Conservation (phyloP, 2,329 filamentous ascomycete species). For the Verticillium klebahnii region DNA sequence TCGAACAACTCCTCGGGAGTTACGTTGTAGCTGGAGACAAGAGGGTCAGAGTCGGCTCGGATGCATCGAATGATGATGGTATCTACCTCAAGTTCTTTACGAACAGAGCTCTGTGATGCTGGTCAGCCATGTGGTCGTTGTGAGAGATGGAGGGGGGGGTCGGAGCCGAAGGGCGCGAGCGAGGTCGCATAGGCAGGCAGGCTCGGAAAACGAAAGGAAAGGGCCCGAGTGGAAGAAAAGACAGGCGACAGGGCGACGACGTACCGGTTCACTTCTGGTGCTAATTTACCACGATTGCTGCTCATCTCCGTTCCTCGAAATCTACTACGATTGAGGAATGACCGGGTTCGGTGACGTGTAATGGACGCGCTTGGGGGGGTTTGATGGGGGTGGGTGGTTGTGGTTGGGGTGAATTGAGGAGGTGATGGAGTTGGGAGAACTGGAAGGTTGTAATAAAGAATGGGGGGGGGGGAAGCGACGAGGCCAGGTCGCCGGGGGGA, state of each 20-base stretch:
- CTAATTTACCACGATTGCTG: slow-evolving; percentile 95
- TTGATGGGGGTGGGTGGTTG: slow-evolving; percentile 13
- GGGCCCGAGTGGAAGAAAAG: neutral
- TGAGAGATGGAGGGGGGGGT: neutral
- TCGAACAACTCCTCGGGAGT: slow-evolving; percentile 97
- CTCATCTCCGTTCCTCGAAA: slow-evolving; percentile 67
- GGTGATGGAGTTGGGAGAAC: slow-evolving; percentile 10
- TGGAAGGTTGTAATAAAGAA: slow-evolving; percentile 10
- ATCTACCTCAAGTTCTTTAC: slow-evolving; percentile 97
- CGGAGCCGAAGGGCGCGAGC: slow-evolving; percentile 1
- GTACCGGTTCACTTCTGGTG: slow-evolving; percentile 98
- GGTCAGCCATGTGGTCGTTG: slow-evolving; percentile 24
- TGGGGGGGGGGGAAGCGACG: slow-evolving; percentile 14
- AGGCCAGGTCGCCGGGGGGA: slow-evolving; percentile 8
- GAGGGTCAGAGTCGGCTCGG: slow-evolving; percentile 3
- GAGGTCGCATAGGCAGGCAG: slow-evolving; percentile 1
- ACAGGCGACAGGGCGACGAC: slow-evolving; percentile 26
- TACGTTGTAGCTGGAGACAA: slow-evolving; percentile 80
- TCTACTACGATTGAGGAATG: slow-evolving; percentile 28
- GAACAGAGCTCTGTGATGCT: slow-evolving; percentile 80
- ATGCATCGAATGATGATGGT: slow-evolving; percentile 22
- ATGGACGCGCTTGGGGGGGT: slow-evolving; percentile 20
- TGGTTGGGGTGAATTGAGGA: slow-evolving; percentile 7
- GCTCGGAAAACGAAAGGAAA: neutral
- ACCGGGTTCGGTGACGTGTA: slow-evolving; percentile 13